Evolutionary conservation across 805 yeast genomes (phyloP).

Genomic region (Candida ascalaphidarum): DNA sequence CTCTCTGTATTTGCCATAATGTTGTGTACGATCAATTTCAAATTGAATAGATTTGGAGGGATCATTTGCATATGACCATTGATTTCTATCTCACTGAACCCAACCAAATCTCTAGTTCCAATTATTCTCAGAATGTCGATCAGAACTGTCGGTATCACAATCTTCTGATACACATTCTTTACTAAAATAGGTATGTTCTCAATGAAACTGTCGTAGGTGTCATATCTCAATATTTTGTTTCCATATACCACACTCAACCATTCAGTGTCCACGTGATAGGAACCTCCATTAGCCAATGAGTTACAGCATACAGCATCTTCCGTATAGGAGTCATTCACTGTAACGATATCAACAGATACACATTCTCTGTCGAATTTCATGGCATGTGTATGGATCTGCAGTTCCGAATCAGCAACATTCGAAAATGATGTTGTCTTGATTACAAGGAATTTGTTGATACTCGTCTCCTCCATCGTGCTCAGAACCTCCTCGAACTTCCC

Average conservation of each 20-base stretch:
- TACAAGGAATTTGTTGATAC: too few species aligned
- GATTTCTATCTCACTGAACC: slow-evolving; percentile 12
- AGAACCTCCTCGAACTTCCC: too few species aligned
- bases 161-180: slow-evolving; percentile 7
- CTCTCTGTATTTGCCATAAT: slow-evolving; percentile 7
- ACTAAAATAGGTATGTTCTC: slow-evolving; percentile 6
- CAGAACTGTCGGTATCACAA: slow-evolving; percentile 14
- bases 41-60: slow-evolving; percentile 1
- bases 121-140: slow-evolving; percentile 8
- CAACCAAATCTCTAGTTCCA: slow-evolving; percentile 7
- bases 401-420: too few species aligned
- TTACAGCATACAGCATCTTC: too few species aligned
- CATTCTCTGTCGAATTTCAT: too few species aligned
- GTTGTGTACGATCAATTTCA: slow-evolving; percentile 8
- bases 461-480: too few species aligned
- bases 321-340: too few species aligned
- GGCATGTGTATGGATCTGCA: too few species aligned
- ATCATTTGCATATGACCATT: slow-evolving; percentile 12
- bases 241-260: slow-evolving; percentile 9
- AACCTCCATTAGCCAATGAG: too few species aligned
- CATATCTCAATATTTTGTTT: slow-evolving; percentile 9
- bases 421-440: too few species aligned
- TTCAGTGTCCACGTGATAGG: too few species aligned
- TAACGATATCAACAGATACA: too few species aligned
- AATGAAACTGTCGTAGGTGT: slow-evolving; percentile 9